Evolutionary conservation across 495 filamentous ascomycete species (phyloP).

Genomic region (Neurospora discreta): DNA sequence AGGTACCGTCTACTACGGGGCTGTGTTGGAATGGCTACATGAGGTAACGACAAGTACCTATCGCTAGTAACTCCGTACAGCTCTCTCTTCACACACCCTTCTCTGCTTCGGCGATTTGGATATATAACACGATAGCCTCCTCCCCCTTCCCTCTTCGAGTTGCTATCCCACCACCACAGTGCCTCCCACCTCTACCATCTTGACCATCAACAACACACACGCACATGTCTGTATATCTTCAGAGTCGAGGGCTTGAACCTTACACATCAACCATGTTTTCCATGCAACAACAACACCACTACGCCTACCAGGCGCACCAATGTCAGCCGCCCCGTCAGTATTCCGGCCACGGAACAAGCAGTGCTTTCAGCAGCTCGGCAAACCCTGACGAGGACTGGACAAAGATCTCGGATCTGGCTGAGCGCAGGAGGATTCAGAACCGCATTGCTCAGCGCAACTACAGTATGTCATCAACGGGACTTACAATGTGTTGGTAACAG

Average conservation of each 20-base stretch:
- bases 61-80: neutral
- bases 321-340: constrained; percentile 41
- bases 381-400: constrained; percentile 99
- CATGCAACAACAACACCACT: constrained; percentile 35
- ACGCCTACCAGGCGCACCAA: constrained; percentile 28
- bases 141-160: neutral
- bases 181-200: neutral
- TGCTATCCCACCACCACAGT: neutral
- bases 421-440: constrained; percentile 91
- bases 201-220: neutral
- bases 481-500: neutral
- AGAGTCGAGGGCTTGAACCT: neutral
- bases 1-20: neutral
- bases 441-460: constrained; percentile 97
- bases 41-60: neutral
- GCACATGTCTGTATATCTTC: neutral
- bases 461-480: constrained; percentile 50
- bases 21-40: neutral
- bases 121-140: neutral
- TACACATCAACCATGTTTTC: constrained; percentile 27
- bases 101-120: neutral
- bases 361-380: constrained; percentile 91
- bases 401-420: constrained; percentile 94
- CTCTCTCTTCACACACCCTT: neutral
- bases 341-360: constrained; percentile 67